Base-by-base conservation (phyloP, 805 yeast species). In the Saccharomycopsis lassenensis region DNA sequence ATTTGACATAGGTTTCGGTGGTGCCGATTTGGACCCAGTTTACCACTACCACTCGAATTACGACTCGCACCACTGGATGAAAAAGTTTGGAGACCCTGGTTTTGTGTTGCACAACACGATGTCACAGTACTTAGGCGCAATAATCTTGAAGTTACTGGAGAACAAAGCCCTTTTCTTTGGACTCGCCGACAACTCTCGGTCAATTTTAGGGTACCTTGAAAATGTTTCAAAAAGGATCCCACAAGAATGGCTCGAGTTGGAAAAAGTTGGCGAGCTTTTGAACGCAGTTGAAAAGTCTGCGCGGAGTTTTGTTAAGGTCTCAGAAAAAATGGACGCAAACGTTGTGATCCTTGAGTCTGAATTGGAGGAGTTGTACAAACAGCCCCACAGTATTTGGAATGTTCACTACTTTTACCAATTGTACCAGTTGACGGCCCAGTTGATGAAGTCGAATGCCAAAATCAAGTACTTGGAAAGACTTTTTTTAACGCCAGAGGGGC, bases 1-100 rank as follows among this genome's bases (percentile, higher is more conserved):
- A 0, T 57, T 68, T n/a, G 81, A 77, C 52, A 37, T 76, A 31
- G 79, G 79, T 0, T 79, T 77, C 49, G 38, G 39, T 11, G 53
- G 49, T 15, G 49, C 50, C 19, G 57, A 60, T 7, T 46, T 50
- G 10, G 79, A 74, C 33, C 63, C 84, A 0, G 71, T 77, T 4
- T 79, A 79, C 51, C 86, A 77, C 43, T 77, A 79, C 52, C 87
- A 80, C 52, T 77, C 86, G 18, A 73, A 74, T 51, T 79, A 75
- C 50, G 86, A 77, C 53, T 73, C 81, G 1, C 71, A 58, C 52
- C 61, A 72, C 44, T 80, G 87, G 87, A 75, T 78, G 77, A 60
- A 63, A 24, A 60, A 56, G 3, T 66, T 54, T 50, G 79, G 71
- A 18, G 86, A 79, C 49, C 75, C 78, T 7, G 74, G 67, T 0